Evolutionary conservation across 768 basidiomycete genomes (phyloP), one percentile per base, ranked within the genome.

Genomic region (Lentinus brumalis): DNA sequence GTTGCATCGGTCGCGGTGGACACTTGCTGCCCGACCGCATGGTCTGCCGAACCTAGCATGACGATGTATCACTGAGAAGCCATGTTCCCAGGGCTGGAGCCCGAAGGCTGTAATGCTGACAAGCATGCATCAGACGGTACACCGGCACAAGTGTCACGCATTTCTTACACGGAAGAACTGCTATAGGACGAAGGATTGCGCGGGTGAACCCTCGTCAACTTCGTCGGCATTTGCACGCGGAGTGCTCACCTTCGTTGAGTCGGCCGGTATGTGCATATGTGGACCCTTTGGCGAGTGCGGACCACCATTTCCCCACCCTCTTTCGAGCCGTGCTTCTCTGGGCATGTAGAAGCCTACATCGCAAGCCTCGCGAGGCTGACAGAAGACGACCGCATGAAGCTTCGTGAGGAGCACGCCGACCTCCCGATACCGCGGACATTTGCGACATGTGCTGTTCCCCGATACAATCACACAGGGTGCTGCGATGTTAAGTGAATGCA

Each of bases 231-330:
- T 31, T 56, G 21, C 46, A 15, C 26, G 39, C 60, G 54, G 41
- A 42, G 52, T 11, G 30, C 49, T 56, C 26, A 46, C 8, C 18
- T 18, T 26, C 39, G n/a, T 38, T 50, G 29, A 1, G 42, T 50
- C 54, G 50, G 15, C 55, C 60, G 60, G 60, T 21, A 47, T 61
- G 54, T 56, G 60, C 60, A 54, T 61, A 61, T 61, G 52, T 56
- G 56, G 56, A 44, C 60, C 54, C 51, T 61, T 61, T 61, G 56
- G 60, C 26, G n/a, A 26, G 18, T 5, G 26, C 29, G 46, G 26
- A 15, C 46, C 29, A 49, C 35, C 35, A 35, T 11, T 35, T 35
- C 35, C 35, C 35, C 35, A 35, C 35, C 35, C 35, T 35, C 35
- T 11, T 35, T 35, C 35, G 35, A 35, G 35, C 35, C 35, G 50